Evolutionary conservation across 805 yeast species (phyloP).

Genomic region (Lachancea mirantina): DNA sequence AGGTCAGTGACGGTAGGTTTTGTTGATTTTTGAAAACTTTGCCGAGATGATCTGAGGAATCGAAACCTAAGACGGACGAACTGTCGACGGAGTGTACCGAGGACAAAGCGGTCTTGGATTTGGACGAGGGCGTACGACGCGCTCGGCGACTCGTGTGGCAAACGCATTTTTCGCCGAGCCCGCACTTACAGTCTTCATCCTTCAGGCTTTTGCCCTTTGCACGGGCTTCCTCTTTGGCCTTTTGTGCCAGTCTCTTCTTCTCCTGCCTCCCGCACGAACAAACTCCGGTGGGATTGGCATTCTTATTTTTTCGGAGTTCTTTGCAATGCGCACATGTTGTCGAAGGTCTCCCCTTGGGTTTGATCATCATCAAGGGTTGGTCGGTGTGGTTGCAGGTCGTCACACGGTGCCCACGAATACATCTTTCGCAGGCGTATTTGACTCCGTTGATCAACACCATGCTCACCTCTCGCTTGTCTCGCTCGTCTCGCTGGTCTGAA

Average conservation of each 20-base stretch:
- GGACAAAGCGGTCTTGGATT: conserved; percentile 1
- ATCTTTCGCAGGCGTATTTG: conserved; percentile 92
- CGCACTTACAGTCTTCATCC: conserved; percentile 15
- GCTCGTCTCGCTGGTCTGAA: too few relatives aligned
- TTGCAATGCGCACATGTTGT: conserved; percentile 86
- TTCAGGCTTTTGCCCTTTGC: conserved; percentile 19
- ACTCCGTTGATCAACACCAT: conserved; percentile 92
- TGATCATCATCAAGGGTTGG: conserved; percentile 84
- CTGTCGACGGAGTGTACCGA: conserved; percentile 4
- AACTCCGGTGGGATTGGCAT: conserved; percentile 49
- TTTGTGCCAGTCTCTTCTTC: conserved; percentile 33
- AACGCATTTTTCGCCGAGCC: conserved; percentile 8
- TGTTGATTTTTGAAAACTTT: conserved; percentile 25
- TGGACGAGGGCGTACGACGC: conserved; percentile 3
- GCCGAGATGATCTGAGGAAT: conserved; percentile 12
- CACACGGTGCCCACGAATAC: conserved; percentile 94
- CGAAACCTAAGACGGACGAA: conserved; percentile 3
- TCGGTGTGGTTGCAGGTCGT: conserved; percentile 91
- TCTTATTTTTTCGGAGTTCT: conserved; percentile 59
- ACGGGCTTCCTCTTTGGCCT: conserved; percentile 28
- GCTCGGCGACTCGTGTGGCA: conserved; percentile 8
- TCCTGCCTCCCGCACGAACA: conserved; percentile 65
- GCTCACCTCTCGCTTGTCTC: too few relatives aligned
- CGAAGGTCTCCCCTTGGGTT: conserved; percentile 94
- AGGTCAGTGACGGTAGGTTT: conserved; percentile 27